Base-by-base conservation (phyloP, 306 rosid genomes). In the Pueraria montana region DNA sequence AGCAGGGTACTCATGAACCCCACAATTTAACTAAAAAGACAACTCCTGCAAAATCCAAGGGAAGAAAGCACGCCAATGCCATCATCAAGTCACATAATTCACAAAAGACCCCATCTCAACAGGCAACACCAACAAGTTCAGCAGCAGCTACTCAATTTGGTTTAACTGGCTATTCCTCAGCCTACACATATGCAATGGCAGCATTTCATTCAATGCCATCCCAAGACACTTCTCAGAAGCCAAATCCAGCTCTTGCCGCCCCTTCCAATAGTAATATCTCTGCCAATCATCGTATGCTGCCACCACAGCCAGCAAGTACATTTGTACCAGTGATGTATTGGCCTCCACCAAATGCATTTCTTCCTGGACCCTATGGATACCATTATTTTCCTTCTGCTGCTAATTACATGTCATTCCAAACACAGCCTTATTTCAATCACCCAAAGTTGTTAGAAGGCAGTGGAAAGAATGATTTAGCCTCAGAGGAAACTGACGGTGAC, bases 321-420 rank as follows among this genome's bases (percentile, higher is more conserved):
- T 90, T 89, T 81, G 82, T 94, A 32, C 97, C 98, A 63, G 64
- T 90, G 64, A 83, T 90, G 87, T 94, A 84, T 87, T 94, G 97
- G 98, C 96, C 92, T 61, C 93, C 92, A 72, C 90, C 93, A 66
- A 92, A 80, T 82, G 76, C 90, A 80, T 87, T 88, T 86, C 81
- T 89, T 68, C 82, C 90, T 23, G 83, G 89, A 50, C 82, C 82
- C 46, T 91, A 87, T 82, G 91, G 92, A 43, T 89, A 87, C 81
- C 87, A 73, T 3, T 85, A 90, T 74, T 85, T 91, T 69, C 96
- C 92, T 74, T 73, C 89, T 62, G 20, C 84, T 40, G 85, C 90
- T 86, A 94, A 74, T 62, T 86, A 81, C 79, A 36, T 84, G 43
- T 81, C 93, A 52, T 49, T 91, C 78, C 93, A 86, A 52, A 84